These are phyloP conservation scores for Zea mays DNA, from an alignment of 176 grass and related monocot genomes.

Conservation along the genomic window Zm-B73-REFERENCE-NAM-5.0 NC_050102.1:94890001-94890500, in stretches of 20 bases:
- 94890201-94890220: not conserved
- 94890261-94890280: constrained; percentile 39
- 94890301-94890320: constrained; percentile 46
- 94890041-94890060: constrained; percentile 46
- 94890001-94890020: constrained; percentile 50
- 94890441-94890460: constrained; percentile 12
- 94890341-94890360: constrained; percentile 46
- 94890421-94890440: constrained; percentile 6
- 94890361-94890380: constrained; percentile 51
- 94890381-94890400: too few relatives aligned
- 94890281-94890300: constrained; percentile 29
- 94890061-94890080: constrained; percentile 51
- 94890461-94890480: constrained; percentile 46
- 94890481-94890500: constrained; percentile 72
- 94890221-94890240: constrained; percentile 44
- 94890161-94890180: not conserved
- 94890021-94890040: constrained; percentile 36
- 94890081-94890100: constrained; percentile 55
- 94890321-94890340: constrained; percentile 42
- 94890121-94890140: constrained; percentile 49
- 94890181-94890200: not conserved
- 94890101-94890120: constrained; percentile 49
- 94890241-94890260: constrained; percentile 16
- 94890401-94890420: not conserved
- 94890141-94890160: constrained; percentile 18